Conservation (phyloP, 1,284 basidiomycete species). For the Sanghuangporus weigelae region DNA sequence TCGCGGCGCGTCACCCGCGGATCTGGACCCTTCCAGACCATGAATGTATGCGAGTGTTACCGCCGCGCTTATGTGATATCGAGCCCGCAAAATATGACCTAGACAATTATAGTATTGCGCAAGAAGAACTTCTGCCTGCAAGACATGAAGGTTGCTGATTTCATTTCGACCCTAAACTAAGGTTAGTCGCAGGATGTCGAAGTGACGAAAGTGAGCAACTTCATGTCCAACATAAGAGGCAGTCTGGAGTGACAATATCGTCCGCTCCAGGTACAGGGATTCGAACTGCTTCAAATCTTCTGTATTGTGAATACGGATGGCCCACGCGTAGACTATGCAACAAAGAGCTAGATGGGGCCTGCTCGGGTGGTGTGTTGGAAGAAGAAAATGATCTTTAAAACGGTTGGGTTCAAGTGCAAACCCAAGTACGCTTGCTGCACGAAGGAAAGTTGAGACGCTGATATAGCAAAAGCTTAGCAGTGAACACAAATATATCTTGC, state of each 20-base stretch:
- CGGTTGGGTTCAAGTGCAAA: slow-evolving; percentile 30
- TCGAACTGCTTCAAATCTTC: slow-evolving; percentile 26
- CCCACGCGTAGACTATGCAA: slow-evolving; percentile 45
- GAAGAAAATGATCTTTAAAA: slow-evolving; percentile 24
- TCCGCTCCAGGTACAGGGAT: slow-evolving; percentile 37
- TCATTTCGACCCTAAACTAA: background rate
- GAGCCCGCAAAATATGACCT: slow-evolving; percentile 38
- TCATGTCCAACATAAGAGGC: slow-evolving; percentile 33
- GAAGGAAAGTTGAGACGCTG: slow-evolving; percentile 22
- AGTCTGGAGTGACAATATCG: slow-evolving; percentile 34
- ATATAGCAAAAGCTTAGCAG: background rate
- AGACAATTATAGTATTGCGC: slow-evolving; percentile 46
- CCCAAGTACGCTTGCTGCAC: slow-evolving; percentile 25
- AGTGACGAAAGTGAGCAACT: slow-evolving; percentile 12
- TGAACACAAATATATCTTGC: background rate
- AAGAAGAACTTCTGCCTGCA: slow-evolving; percentile 54
- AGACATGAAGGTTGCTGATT: slow-evolving; percentile 33
- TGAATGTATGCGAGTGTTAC: slow-evolving; percentile 32
- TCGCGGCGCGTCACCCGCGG: background rate
- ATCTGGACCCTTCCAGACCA: slow-evolving; percentile 31
- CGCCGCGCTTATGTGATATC: slow-evolving; percentile 37
- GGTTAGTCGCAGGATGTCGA: background rate
- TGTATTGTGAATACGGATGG: slow-evolving; percentile 33
- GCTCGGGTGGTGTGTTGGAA: slow-evolving; percentile 30
- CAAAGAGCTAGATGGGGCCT: slow-evolving; percentile 46